Conservation (phyloP, 176 grass and related monocot species). For the Triticum dicoccoides region DNA sequence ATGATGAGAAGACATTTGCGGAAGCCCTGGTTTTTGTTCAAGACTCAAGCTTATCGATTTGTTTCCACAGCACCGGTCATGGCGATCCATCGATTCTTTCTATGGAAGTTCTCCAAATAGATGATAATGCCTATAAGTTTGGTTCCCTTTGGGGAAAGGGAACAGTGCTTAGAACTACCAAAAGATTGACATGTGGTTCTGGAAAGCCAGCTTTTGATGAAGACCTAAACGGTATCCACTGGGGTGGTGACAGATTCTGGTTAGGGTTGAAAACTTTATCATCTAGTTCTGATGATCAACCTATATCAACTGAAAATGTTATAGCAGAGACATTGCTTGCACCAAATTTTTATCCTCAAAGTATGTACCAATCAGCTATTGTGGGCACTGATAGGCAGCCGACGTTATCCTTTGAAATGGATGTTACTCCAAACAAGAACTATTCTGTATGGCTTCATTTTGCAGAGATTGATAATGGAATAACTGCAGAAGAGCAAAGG, state of each 20-base stretch:
- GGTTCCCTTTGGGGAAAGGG: conserved; percentile 47
- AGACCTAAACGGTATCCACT: conserved; percentile 63
- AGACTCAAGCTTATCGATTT: conserved; percentile 63
- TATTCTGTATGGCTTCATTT: conserved; percentile 99
- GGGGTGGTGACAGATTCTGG: conserved; percentile 98
- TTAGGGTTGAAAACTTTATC: conserved; percentile 62
- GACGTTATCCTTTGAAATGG: conserved; percentile 73
- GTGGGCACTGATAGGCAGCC: conserved; percentile 72
- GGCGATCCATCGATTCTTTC: conserved; percentile 95
- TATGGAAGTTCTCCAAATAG: conserved; percentile 93
- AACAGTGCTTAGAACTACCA: conserved; percentile 71
- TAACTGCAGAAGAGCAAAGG: conserved; percentile 74
- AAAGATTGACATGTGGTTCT: conserved; percentile 82
- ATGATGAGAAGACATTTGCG: conserved; percentile 79
- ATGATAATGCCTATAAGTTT: conserved; percentile 79
- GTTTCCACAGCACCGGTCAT: conserved; percentile 97
- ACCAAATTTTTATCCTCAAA: conserved; percentile 86
- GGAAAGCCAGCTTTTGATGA: conserved; percentile 91
- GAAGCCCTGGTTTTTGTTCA: conserved; percentile 74
- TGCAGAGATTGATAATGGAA: conserved; percentile 77
- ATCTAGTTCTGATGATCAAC: conserved; percentile 55
- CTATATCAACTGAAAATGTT: conserved; percentile 84
- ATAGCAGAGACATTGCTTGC: conserved; percentile 72
- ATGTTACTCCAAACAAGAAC: conserved; percentile 93
- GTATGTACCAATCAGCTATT: conserved; percentile 83